Percentiles rank a stretch among this genome's conserved stretches.
phyloP scores from a whole-genome alignment of 371 early-diverging fungal genomes.

The Blastocladiella emersonii region DNA sequence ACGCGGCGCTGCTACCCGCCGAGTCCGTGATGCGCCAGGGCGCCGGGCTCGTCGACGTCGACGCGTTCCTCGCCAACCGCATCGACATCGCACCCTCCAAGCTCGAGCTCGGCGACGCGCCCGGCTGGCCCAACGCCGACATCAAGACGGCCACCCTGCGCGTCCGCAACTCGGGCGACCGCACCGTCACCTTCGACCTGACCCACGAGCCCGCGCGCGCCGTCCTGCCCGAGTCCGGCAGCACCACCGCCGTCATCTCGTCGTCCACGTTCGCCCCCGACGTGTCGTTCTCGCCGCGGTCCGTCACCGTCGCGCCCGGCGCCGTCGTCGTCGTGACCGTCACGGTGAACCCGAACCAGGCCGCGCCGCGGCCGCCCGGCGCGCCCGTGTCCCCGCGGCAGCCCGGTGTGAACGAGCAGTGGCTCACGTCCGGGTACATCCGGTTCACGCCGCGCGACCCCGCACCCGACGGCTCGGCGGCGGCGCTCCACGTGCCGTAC shows the following conservation, averaged over 20 bases:
- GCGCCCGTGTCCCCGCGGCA: no score
- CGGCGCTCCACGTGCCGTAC: neutral
- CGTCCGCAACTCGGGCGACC: no score
- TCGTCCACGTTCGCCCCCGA: neutral
- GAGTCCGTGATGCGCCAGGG: constrained; percentile 24
- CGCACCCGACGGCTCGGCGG: neutral
- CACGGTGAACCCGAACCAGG: neutral
- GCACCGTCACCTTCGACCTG: no score
- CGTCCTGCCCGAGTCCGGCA: no score
- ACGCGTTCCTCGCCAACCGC: constrained; percentile 11
- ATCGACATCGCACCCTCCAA: constrained; percentile 14
- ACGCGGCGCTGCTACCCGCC: no score
- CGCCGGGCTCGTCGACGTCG: constrained; percentile 33
- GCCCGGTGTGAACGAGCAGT: neutral
- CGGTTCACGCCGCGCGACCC: neutral
- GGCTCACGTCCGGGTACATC: neutral
- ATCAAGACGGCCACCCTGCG: no score
- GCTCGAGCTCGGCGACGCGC: neutral
- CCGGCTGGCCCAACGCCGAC: no score
- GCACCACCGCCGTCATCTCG: neutral
- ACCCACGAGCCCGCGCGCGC: no score
- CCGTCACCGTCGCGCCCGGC: neutral
- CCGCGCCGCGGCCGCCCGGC: no score
- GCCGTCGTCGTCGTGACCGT: neutral
- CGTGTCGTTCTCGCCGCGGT: neutral